Evolutionary conservation across 2,329 filamentous ascomycete genomes (phyloP).

Genomic region (Fusarium euwallaceae): DNA sequence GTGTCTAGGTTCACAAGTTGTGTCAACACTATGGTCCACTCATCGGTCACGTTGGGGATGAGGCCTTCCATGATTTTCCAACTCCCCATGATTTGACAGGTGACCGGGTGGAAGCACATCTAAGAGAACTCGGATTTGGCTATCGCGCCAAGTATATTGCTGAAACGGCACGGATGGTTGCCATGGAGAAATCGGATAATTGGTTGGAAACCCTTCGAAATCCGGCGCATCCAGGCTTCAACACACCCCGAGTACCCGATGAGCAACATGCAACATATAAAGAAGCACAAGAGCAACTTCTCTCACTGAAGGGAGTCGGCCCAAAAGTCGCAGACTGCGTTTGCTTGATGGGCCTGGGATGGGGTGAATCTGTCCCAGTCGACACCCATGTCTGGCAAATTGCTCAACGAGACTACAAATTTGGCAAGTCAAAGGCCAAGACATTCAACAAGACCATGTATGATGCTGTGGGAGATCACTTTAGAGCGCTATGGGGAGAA

Average conservation of each 20-base stretch:
- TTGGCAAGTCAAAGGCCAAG: constrained; percentile 86
- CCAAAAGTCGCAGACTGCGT: constrained; percentile 98
- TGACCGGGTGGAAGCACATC: constrained; percentile 80
- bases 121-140: constrained; percentile 90
- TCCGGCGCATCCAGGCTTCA: constrained; percentile 75
- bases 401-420: constrained; percentile 94
- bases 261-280: constrained; percentile 75
- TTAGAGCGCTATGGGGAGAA: constrained; percentile 88
- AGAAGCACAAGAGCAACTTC: constrained; percentile 82
- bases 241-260: constrained; percentile 58
- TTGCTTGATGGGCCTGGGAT: constrained; percentile 94
- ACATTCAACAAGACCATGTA: constrained; percentile 91
- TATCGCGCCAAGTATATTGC: constrained; percentile 95
- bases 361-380: constrained; percentile 94
- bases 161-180: constrained; percentile 83
- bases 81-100: constrained; percentile 78
- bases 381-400: constrained; percentile 99
- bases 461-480: constrained; percentile 90
- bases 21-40: constrained; percentile 87
- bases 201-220: constrained; percentile 88
- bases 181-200: constrained; percentile 72
- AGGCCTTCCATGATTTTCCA: constrained; percentile 90
- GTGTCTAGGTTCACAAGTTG: constrained; percentile 79
- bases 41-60: constrained; percentile 77
- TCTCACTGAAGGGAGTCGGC: constrained; percentile 87